Evolutionary conservation across 768 basidiomycete species (phyloP), one percentile per base, ranked within the genome.

Genomic region (Russula sp.): DNA sequence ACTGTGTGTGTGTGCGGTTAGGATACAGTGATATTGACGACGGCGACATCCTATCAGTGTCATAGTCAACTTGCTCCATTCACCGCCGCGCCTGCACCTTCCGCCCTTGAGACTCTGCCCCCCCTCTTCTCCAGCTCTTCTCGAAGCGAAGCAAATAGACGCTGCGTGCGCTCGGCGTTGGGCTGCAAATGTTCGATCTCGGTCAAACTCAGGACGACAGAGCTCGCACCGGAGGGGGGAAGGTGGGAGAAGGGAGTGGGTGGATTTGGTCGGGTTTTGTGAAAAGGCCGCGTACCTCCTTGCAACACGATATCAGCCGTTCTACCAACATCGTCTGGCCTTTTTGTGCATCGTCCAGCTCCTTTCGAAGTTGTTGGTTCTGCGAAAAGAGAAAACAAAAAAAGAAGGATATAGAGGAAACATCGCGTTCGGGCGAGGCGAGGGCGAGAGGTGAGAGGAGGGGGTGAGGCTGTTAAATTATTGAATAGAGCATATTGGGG

Each of bases 71-170:
- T 54, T 13, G 62, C 14, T n/a, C 47, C 57, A 29, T 49, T 63
- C 41, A 49, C 52, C 20, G 34, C 34, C 16, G 46, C 35, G 8
- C 51, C 34, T 20, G 46, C 35, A 6, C 51, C 59, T n/a, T 66
- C 67, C 22, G 70, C 43, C 65, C 69, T 72, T 38, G 79, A n/a
- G 1, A 34, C 49, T 20, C 60, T 67, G 55, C 78, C 80, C 72
- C 86, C 81, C 72, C 86, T 84, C 73, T 83, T 87, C 75, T 91
- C 88, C 65, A 90, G 75, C 69, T 93, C 90, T 76, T 92, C 90
- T 70, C 88, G 85, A 65, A 92, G 79, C 57, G 87, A 88, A 16
- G 84, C 80, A 71, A 92, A 89, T 58, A 91, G 70, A 41, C 88
- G 85, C 69, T 92, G 90, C 54, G 88, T 89, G 48, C 88, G 83